Conservation (phyloP, 768 basidiomycete genomes). For the Gloeophyllum trabeum region DNA sequence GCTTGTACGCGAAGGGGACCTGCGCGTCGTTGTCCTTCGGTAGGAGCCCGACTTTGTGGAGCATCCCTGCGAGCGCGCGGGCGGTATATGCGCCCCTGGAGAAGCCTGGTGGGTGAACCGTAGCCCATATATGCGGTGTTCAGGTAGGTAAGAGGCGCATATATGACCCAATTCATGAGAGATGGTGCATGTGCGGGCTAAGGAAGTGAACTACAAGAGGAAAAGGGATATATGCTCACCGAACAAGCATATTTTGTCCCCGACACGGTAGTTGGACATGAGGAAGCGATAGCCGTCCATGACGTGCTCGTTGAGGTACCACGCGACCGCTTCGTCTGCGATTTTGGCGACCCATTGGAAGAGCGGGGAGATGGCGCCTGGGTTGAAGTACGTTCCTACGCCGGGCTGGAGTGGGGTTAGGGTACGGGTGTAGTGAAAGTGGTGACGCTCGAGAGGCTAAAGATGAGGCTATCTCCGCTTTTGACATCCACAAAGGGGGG, state of each 20-base stretch:
- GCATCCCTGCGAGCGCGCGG: slow-evolving; percentile 36
- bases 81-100: slow-evolving; percentile 45
- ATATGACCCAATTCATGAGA: too few relatives aligned
- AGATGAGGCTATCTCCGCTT: too few relatives aligned
- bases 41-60: slow-evolving; percentile 26
- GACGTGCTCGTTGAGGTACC: slow-evolving; percentile 45
- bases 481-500: too few relatives aligned
- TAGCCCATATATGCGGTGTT: not conserved
- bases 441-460: too few relatives aligned
- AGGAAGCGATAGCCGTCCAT: slow-evolving; percentile 46
- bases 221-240: too few relatives aligned
- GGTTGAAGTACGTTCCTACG: slow-evolving; percentile 39
- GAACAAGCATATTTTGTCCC: slow-evolving; percentile 48
- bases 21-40: slow-evolving; percentile 23
- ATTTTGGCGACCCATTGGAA: slow-evolving; percentile 48
- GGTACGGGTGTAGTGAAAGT: not conserved
- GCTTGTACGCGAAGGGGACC: slow-evolving; percentile 43
- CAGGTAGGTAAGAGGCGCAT: too few relatives aligned
- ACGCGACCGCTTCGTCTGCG: slow-evolving; percentile 61
- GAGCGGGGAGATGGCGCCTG: slow-evolving; percentile 55
- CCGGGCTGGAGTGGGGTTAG: slow-evolving; percentile 23
- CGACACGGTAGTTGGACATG: slow-evolving; percentile 40
- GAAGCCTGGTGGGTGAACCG: slow-evolving; percentile 1
- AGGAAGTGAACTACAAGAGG: too few relatives aligned
- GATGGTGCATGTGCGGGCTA: too few relatives aligned